Evolutionary conservation across 2,329 filamentous ascomycete species (phyloP), one percentile per base, ranked within the genome.

Genomic region (Aspergillus jensenii): DNA sequence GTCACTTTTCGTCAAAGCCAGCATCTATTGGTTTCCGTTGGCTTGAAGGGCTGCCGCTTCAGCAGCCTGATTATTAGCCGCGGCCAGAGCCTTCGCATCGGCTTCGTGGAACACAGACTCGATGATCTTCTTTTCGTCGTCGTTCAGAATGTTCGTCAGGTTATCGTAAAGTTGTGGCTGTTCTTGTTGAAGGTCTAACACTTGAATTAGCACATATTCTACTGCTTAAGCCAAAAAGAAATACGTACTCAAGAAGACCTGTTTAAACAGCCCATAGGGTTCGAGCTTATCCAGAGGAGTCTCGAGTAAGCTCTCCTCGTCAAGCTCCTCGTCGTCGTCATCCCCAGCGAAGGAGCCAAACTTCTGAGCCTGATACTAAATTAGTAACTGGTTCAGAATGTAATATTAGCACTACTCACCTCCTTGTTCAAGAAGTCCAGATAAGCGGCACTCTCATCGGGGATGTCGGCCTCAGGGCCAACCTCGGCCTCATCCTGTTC

Each of bases 381-480:
- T 69, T 55, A 65, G 60, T 61, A 50, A 49, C 60, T 14, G 17
- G n/a, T 11, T 27, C 4, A 15, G 35, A 43, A 19, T 7, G 17
- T 14, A 19, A 3, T 14, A 6, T 17, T 12, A 8, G 15, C 12
- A 9, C 19, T 15, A 69, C 81, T 73, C 71, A 88, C 89, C 81
- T 98, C 93, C 73, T 96, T 90, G 67, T 93, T 96, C 27, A 99
- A 78, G 80, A 99, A 99, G 65, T 98, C 93, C 47, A 99, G 85
- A 73, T 99, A 99, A 6, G 93, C 91, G 23, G 90, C 89, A 73
- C 91, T 95, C 77, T 98, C 93, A 68, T 97, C 93, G 70, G 92
- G 90, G 67, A 87, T 83, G 61, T 96, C 89, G 3, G 74, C 75
- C 54, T 84, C 84, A 41, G 75, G 81, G 47, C 82, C 81, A 27